phyloP scores from a whole-genome alignment of 768 basidiomycete genomes.

The Pleurotus djamor region DNA sequence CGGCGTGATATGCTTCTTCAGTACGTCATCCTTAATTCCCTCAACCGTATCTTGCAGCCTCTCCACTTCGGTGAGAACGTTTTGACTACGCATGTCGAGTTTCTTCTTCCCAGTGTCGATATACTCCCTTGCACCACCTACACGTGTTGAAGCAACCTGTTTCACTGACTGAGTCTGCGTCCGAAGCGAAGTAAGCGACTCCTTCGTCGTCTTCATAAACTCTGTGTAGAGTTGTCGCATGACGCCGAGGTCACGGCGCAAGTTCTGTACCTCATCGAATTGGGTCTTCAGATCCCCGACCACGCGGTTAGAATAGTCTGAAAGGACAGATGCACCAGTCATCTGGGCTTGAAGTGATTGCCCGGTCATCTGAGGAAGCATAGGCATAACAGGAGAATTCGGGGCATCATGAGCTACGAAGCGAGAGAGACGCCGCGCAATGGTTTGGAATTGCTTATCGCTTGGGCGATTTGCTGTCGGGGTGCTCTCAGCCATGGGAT shows the following conservation, averaged over 20 bases:
- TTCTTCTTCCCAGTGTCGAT: constrained; percentile 91
- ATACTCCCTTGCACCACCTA: constrained; percentile 84
- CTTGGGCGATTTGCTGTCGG: constrained; percentile 66
- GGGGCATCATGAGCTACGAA: constrained; percentile 49
- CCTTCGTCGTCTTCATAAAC: constrained; percentile 91
- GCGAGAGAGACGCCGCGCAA: constrained; percentile 73
- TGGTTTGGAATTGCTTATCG: constrained; percentile 70
- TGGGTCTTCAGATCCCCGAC: constrained; percentile 86
- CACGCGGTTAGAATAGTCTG: constrained; percentile 71
- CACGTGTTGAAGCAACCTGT: constrained; percentile 76
- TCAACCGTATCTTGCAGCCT: constrained; percentile 92
- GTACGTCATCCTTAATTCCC: constrained; percentile 85
- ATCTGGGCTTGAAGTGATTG: constrained; percentile 67
- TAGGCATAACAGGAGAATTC: constrained; percentile 26
- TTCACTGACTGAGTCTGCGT: constrained; percentile 86
- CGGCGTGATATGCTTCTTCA: constrained; percentile 84
- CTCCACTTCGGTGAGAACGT: constrained; percentile 88
- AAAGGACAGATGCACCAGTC: constrained; percentile 73
- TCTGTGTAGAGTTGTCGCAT: constrained; percentile 95
- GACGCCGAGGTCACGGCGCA: constrained; percentile 89
- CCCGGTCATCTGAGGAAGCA: constrained; percentile 66
- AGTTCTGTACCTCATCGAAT: constrained; percentile 92
- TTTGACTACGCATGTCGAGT: constrained; percentile 87
- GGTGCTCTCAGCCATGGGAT: constrained; percentile 63
- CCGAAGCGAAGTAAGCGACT: constrained; percentile 73